phyloP scores from a whole-genome alignment of 192 early-diverging fungal species.

The Coemansia sp. region DNA sequence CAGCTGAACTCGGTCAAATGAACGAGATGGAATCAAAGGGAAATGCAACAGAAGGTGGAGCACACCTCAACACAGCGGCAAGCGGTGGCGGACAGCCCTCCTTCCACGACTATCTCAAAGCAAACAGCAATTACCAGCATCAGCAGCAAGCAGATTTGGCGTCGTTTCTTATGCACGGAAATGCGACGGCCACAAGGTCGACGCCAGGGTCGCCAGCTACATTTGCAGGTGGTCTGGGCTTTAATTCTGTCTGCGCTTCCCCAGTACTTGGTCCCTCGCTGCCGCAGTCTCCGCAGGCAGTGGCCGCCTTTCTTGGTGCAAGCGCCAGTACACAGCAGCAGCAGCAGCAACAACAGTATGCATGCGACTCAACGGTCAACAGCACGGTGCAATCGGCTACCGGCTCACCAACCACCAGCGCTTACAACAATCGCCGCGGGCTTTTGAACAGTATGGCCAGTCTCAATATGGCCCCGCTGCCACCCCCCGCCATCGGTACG shows the following conservation, averaged over 20 bases:
- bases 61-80: neutral
- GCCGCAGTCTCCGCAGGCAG: slow-evolving; percentile 26
- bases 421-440: slow-evolving; percentile 14
- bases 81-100: neutral
- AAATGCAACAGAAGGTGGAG: neutral
- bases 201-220: slow-evolving; percentile 38
- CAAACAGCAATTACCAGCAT: neutral
- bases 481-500: slow-evolving; percentile 12
- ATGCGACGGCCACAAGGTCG: slow-evolving; percentile 20
- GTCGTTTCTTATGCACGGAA: slow-evolving; percentile 22
- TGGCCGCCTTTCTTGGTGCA: slow-evolving; percentile 1
- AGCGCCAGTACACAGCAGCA: neutral
- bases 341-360: slow-evolving; percentile 11
- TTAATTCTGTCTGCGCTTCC: slow-evolving; percentile 42
- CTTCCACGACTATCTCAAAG: slow-evolving; percentile 11
- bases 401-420: slow-evolving; percentile 24
- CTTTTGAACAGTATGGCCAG: slow-evolving; percentile 42
- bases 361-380: slow-evolving; percentile 20
- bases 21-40: slow-evolving; percentile 4
- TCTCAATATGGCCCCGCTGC: slow-evolving; percentile 45
- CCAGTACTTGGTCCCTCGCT: slow-evolving; percentile 19
- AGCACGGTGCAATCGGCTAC: slow-evolving; percentile 51
- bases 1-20: no score
- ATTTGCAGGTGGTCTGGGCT: slow-evolving; percentile 30
- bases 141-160: slow-evolving; percentile 22